These are phyloP conservation scores for Handroanthus guayacan DNA, from an alignment of 257 asterid genomes.

Conservation along the genomic window DNA sequence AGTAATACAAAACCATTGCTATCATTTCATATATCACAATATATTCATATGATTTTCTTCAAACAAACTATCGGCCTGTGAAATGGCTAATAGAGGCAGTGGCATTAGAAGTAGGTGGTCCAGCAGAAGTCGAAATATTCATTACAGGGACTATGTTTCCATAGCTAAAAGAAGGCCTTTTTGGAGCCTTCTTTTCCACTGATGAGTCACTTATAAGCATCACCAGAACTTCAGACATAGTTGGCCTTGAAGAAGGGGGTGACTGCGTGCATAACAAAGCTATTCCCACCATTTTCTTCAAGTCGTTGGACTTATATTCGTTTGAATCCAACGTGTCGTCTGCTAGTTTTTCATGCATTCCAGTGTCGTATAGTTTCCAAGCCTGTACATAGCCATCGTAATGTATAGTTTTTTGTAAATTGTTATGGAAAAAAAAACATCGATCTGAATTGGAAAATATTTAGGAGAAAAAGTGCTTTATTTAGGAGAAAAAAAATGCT, in stretches of 20 bases:
- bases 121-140: conserved; percentile 26
- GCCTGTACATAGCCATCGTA: conserved; percentile 49
- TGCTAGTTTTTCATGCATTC: conserved; percentile 54
- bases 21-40: too few species aligned
- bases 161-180: conserved; percentile 42
- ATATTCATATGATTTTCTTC: too few species aligned
- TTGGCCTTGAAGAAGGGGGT: conserved; percentile 73
- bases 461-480: too few species aligned
- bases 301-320: conserved; percentile 54
- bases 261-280: conserved; percentile 77
- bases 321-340: conserved; percentile 63
- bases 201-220: conserved; percentile 62
- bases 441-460: too few species aligned
- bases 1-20: too few species aligned
- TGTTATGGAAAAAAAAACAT: too few species aligned
- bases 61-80: conserved; percentile 62
- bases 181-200: conserved; percentile 40
- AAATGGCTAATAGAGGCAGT: conserved; percentile 61
- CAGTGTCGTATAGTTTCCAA: conserved; percentile 70
- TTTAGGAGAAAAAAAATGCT: too few species aligned
- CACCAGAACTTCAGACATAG: conserved; percentile 77
- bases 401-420: too few species aligned
- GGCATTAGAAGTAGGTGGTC: conserved; percentile 55
- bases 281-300: conserved; percentile 71
- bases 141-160: conserved; percentile 41